Evolutionary conservation across 306 rosid species (phyloP), one percentile per base, ranked within the genome.

Genomic region (Chamaecrista fasciculata): DNA sequence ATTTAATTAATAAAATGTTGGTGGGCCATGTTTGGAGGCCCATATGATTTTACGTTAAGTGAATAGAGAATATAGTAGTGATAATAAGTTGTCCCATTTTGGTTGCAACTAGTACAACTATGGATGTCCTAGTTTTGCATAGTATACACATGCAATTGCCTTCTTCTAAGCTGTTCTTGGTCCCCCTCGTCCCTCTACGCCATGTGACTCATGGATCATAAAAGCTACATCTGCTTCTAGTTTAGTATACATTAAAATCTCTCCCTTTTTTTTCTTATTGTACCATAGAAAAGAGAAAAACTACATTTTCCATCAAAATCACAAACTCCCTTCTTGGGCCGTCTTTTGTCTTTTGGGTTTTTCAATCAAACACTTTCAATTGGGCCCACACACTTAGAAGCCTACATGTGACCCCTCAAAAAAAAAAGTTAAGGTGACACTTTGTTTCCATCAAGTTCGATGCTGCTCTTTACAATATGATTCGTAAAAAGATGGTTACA

Each of bases 1-100:
- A 11, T 56, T 39, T 51, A 33, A 34, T 52, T 51, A 33, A 34
- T 52, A 2, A 62, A 40, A 24, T 12, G 8, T 23, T 2, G 0
- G 65, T 70, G 61, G 76, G 68, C 59, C 78, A 42, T 20, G 20
- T 1, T 4, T 42, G 1, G 20, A 46, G 81, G 47, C 47, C 70
- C 71, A 33, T 65, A 50, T 60, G 60, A 76, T 75, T 56, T 71
- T 2, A 52, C 28, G 62, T 73, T 44, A 19, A 10, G 72, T 20
- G 78, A 52, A 11, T 19, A 7, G 8, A 20, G 20, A 34, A 34
- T 52, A 18, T 19, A 48, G n/a, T 19, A 48, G n/a, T 29, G 28
- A 18, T 58, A 37, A 8, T 21, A 23, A 16, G 25, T 24, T 20
- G 69, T 67, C 55, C 47, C 44, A 59, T 66, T 36, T 51, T 40